Evolutionary conservation across 2,329 filamentous ascomycete genomes (phyloP).

Genomic region (Neonectria coccinea): DNA sequence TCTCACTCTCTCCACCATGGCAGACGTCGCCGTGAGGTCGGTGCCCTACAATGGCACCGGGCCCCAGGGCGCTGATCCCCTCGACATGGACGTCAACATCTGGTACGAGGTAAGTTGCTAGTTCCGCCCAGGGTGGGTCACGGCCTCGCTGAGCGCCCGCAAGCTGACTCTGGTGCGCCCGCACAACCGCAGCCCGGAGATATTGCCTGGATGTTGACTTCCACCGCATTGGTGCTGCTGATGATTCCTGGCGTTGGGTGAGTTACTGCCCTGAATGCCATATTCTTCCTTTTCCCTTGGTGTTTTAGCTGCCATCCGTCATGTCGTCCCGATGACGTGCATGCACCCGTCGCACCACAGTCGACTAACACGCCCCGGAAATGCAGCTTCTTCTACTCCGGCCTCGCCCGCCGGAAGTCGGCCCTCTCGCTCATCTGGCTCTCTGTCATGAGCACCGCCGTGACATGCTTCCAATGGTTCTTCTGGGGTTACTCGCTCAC

Average conservation of each 20-base stretch:
- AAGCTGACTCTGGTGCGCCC: conserved; percentile 47
- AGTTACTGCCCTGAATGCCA: conserved; percentile 42
- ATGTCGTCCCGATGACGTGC: not conserved
- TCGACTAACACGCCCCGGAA: conserved; percentile 23
- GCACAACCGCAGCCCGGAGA: conserved; percentile 73
- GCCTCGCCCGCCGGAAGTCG: conserved; percentile 88
- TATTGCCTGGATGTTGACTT: conserved; percentile 85
- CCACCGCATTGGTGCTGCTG: conserved; percentile 85
- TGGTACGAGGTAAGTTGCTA: conserved; percentile 74
- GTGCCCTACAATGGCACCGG: conserved; percentile 74
- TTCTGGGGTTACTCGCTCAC: conserved; percentile 90
- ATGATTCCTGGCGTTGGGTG: conserved; percentile 92
- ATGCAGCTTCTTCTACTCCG: conserved; percentile 86
- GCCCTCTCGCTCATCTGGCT: conserved; percentile 92
- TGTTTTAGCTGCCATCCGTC: conserved; percentile 1
- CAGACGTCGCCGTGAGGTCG: conserved; percentile 58
- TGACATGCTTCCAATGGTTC: conserved; percentile 94
- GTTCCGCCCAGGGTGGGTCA: conserved; percentile 29
- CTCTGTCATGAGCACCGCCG: conserved; percentile 85
- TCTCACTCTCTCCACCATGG: conserved; percentile 31
- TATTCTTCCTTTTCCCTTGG: conserved; percentile 13
- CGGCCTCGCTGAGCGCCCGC: conserved; percentile 35
- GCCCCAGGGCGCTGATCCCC: conserved; percentile 74
- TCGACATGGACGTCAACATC: conserved; percentile 77
- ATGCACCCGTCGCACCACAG: not conserved